Evolutionary conservation across 2,329 filamentous ascomycete species (phyloP), one percentile per base, ranked within the genome.

Genomic region (Xylaria digitata): DNA sequence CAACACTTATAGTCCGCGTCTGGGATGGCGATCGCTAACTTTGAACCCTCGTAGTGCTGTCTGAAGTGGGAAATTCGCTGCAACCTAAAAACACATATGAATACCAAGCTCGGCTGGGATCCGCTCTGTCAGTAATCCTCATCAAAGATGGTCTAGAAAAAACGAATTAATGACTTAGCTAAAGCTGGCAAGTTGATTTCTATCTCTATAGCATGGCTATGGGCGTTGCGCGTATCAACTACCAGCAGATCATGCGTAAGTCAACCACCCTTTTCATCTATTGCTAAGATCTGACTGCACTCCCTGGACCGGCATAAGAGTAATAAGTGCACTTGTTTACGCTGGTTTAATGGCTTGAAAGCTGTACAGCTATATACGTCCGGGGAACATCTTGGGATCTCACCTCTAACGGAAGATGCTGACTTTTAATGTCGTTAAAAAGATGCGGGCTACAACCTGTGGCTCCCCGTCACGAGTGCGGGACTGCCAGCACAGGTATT

Each of bases 31-130:
- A 32, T 45, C 46, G 23, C 54, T 68, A n/a, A 68, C 45, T 8
- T 17, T 6, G 43, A 49, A n/a, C 45, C 11, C 19, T 21, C 26
- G 21, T 23, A 68, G 74, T 80, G 21, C 61, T 80, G 19, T 76
- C 76, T 45, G 78, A 80, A 63, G 75, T 80, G 4, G 78, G 78
- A 57, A 80, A 79, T 68, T 79, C 76, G 6, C 73, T 80, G 0
- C 69, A 75, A 17, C 60, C 45, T 3, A 76, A 72, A 5, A 76
- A 79, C 64, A 71, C 70, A 23, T 78, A 78, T 61, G 68, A 72
- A 48, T 79, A 77, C 61, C 77, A 79, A 62, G 75, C 75, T 2
- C 73, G 76, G 4, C 75, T 80, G 17, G 79, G 78, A 17, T 76
- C 75, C 9, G 76, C 78, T 5, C 72, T 80, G 3, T 26, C 26